Conservation (phyloP, 805 yeast genomes). For the Yamadazyma ubonensis region DNA sequence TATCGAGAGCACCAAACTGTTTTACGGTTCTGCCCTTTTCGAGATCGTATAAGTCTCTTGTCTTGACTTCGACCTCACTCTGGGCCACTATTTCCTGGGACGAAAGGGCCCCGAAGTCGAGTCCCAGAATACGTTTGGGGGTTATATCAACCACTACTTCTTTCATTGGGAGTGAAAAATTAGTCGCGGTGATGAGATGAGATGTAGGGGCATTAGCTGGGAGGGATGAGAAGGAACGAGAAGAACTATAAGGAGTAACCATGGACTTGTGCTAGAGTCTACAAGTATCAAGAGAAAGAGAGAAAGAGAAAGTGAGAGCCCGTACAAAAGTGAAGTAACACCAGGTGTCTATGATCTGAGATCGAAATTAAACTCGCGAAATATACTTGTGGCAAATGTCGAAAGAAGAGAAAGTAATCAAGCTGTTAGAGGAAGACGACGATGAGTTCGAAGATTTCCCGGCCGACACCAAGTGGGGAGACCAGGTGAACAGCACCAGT, state of each 20-base stretch:
- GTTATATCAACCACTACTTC: conserved; percentile 69
- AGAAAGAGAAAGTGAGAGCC: too few species aligned
- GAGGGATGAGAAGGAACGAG: too few species aligned
- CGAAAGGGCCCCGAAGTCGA: conserved; percentile 90
- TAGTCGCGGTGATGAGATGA: conserved; percentile 4
- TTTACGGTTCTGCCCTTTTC: conserved; percentile 87
- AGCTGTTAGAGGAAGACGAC: conserved; percentile 90
- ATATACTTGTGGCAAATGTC: too few species aligned
- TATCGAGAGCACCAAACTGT: conserved; percentile 83
- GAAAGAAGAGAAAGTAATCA: conserved; percentile 45
- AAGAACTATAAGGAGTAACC: too few species aligned
- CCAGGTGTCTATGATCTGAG: too few species aligned
- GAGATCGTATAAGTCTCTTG: conserved; percentile 88
- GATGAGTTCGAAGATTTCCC: conserved; percentile 98
- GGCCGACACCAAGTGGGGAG: conserved; percentile 75
- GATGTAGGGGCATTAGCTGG: too few species aligned
- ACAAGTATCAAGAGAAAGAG: too few species aligned
- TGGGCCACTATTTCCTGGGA: conserved; percentile 89
- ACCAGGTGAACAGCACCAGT: conserved; percentile 51
- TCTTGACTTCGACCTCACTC: conserved; percentile 89
- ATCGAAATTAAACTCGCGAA: too few species aligned
- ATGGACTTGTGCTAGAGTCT: too few species aligned
- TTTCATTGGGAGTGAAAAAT: too few species aligned
- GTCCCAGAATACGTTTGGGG: conserved; percentile 86
- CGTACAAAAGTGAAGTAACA: too few species aligned